phyloP scores from a whole-genome alignment of 371 early-diverging fungal species.

The Mucor indicus region DNA sequence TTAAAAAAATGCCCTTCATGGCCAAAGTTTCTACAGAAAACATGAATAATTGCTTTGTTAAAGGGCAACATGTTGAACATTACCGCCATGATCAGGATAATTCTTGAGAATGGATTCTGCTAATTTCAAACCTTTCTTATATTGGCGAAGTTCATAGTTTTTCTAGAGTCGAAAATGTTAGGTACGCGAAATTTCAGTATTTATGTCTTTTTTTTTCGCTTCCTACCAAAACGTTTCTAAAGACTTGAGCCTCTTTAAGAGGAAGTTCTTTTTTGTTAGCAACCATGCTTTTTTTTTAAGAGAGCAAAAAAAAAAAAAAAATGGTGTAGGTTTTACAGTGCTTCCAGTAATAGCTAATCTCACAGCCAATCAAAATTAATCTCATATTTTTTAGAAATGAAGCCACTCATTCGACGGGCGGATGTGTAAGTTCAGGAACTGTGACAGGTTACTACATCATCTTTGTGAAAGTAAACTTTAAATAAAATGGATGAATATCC shows the following conservation, averaged over 20 bases:
- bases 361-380: too few relatives aligned
- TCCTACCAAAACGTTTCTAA: constrained; percentile 76
- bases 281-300: background rate
- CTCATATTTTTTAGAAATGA: background rate
- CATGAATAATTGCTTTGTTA: background rate
- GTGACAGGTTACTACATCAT: too few relatives aligned
- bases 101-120: constrained; percentile 91
- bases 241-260: constrained; percentile 72
- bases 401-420: too few relatives aligned
- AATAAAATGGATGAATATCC: too few relatives aligned
- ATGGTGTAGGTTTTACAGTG: too few relatives aligned
- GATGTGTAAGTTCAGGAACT: too few relatives aligned
- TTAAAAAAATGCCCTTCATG: constrained; percentile 91
- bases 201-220: too few relatives aligned
- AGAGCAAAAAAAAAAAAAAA: too few relatives aligned
- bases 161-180: constrained; percentile 54
- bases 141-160: constrained; percentile 91
- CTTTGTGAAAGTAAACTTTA: too few relatives aligned
- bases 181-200: background rate
- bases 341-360: too few relatives aligned
- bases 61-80: too few relatives aligned
- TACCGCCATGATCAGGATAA: constrained; percentile 93
- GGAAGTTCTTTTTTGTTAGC: constrained; percentile 50
- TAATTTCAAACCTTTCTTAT: constrained; percentile 91
- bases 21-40: constrained; percentile 82